A percentile compares a stretch with the other conserved stretches of the same genome.
Evolutionary conservation across 2,329 filamentous ascomycete species (phyloP).

Genomic region (Parastagonospora nodorum): DNA sequence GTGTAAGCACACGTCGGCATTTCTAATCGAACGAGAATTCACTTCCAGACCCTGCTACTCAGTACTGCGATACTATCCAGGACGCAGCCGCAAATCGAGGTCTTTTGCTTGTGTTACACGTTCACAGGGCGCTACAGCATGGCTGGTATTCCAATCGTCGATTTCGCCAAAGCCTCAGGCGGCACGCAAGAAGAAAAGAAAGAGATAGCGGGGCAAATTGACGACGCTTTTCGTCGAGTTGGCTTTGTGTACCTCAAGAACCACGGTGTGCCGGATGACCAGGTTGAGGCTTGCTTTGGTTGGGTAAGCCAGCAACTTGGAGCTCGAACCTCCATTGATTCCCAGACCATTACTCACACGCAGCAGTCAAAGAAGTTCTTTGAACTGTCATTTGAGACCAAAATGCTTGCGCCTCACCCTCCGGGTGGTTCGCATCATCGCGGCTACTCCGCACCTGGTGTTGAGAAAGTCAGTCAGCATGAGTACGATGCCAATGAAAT

Average conservation of each 20-base stretch:
- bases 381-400: conserved; percentile 38
- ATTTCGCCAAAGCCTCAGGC: conserved; percentile 32
- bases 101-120: too few species aligned
- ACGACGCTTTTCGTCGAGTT: conserved; percentile 43
- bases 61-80: too few species aligned
- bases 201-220: conserved; percentile 40
- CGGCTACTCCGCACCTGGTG: conserved; percentile 46
- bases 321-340: background rate
- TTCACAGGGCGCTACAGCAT: conserved; percentile 1
- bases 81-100: too few species aligned
- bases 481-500: conserved; percentile 27
- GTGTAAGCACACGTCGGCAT: too few species aligned
- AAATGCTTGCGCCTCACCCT: conserved; percentile 48
- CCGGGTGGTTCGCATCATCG: conserved; percentile 46
- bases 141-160: conserved; percentile 34
- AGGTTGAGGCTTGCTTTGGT: conserved; percentile 34
- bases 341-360: background rate
- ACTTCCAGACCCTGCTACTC: too few species aligned
- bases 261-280: conserved; percentile 41
- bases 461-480: conserved; percentile 45
- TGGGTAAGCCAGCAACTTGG: conserved; percentile 24
- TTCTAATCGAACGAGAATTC: too few species aligned
- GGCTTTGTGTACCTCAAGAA: conserved; percentile 52
- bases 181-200: conserved; percentile 18
- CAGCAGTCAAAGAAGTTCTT: conserved; percentile 45